These are phyloP conservation scores for Coniochaeta sp. DNA, from an alignment of 2,329 filamentous ascomycete species.

Conservation along the genomic window DNA sequence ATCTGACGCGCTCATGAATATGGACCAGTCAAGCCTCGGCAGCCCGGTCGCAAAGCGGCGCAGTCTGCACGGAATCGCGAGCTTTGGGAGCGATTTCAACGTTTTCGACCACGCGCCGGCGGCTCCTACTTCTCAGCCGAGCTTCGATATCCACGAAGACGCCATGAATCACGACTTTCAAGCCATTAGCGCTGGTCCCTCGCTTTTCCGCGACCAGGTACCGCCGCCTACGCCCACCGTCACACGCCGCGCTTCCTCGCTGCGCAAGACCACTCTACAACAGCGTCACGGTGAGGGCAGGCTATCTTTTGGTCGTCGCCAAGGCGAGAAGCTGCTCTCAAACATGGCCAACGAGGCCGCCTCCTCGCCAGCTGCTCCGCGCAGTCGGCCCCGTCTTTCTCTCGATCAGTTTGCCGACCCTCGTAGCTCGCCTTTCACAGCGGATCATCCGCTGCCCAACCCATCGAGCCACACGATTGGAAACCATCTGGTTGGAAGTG, in stretches of 20 bases:
- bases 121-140: conserved; percentile 28
- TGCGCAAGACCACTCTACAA: conserved; percentile 81
- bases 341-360: conserved; percentile 46
- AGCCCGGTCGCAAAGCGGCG: conserved; percentile 88
- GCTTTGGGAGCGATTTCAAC: conserved; percentile 57
- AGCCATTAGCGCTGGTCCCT: conserved; percentile 30
- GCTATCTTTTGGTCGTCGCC: conserved; percentile 53
- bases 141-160: conserved; percentile 41
- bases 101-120: conserved; percentile 62
- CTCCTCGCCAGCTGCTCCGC: conserved; percentile 42
- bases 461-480: conserved; percentile 45
- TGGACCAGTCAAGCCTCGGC: conserved; percentile 70
- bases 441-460: conserved; percentile 42
- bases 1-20: conserved; percentile 81
- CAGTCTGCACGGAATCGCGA: conserved; percentile 72
- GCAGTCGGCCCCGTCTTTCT: conserved; percentile 66
- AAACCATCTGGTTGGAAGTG: no score
- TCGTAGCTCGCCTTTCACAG: conserved; percentile 59
- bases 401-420: conserved; percentile 65
- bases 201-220: conserved; percentile 29
- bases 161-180: conserved; percentile 42
- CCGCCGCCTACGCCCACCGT: conserved; percentile 42
- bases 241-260: conserved; percentile 65
- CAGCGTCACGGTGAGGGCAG: conserved; percentile 66
- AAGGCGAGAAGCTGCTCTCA: conserved; percentile 48